A percentile compares a stretch with the other conserved stretches of the same genome.
Conservation (phyloP, 1,139 yeast species). For the Candida dubliniensis region DNA sequence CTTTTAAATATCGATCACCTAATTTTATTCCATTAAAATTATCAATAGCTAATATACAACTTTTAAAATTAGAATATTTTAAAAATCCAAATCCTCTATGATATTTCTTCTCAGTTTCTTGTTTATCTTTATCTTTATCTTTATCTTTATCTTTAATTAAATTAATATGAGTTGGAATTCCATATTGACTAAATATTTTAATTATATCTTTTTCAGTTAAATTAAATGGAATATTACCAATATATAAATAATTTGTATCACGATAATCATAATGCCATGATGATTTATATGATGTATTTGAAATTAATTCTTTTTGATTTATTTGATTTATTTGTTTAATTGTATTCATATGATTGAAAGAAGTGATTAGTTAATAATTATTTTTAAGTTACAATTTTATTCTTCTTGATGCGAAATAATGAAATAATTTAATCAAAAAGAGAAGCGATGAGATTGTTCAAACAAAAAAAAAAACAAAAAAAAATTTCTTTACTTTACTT, state of each 20-base stretch:
- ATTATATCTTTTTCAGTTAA: slow-evolving; percentile 75
- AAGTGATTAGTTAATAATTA: no score
- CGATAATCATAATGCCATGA: slow-evolving; percentile 90
- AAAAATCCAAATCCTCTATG: slow-evolving; percentile 73
- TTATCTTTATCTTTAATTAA: slow-evolving; percentile 65
- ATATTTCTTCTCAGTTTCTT: no score
- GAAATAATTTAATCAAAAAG: no score
- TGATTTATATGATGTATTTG: slow-evolving; percentile 57
- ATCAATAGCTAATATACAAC: slow-evolving; percentile 85
- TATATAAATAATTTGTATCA: slow-evolving; percentile 58
- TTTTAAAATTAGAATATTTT: slow-evolving; percentile 78
- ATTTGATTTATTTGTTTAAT: slow-evolving; percentile 56
- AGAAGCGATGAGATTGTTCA: no score
- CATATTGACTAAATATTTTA: slow-evolving; percentile 84
- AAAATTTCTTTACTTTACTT: no score
- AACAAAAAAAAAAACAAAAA: no score
- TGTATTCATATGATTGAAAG: slow-evolving; percentile 34
- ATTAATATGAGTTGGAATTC: slow-evolving; percentile 78
- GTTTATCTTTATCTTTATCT: slow-evolving; percentile 66
- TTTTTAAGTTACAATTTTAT: no score
- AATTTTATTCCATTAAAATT: slow-evolving; percentile 75
- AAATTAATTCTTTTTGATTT: slow-evolving; percentile 65
- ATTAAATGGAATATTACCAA: slow-evolving; percentile 70
- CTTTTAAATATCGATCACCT: slow-evolving; percentile 57
- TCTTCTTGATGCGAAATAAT: no score